Conservation (phyloP, 495 filamentous ascomycete species). For the Glonium stellatum region DNA sequence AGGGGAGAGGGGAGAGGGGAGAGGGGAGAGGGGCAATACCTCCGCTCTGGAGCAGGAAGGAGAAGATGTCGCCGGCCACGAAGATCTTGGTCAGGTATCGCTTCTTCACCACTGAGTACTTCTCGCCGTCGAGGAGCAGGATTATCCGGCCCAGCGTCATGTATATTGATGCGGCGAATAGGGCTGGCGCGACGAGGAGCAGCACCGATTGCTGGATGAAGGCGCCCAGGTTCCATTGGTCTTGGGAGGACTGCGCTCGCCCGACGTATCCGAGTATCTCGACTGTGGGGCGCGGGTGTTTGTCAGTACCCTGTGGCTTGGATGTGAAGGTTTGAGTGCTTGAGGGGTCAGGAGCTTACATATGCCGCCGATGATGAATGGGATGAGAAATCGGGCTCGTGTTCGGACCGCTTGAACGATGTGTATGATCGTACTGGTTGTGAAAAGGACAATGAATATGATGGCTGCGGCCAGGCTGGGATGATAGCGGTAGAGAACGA, state of each 20-base stretch:
- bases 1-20: no score
- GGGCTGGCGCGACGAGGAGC: slow-evolving; percentile 31
- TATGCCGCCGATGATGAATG: slow-evolving; percentile 47
- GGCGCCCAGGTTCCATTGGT: slow-evolving; percentile 17
- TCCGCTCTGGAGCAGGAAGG: slow-evolving; percentile 26
- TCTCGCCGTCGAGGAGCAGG: slow-evolving; percentile 16
- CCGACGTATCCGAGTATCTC: slow-evolving; percentile 22
- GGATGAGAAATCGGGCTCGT: slow-evolving; percentile 48
- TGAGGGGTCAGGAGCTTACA: slow-evolving; percentile 35
- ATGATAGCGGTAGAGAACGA: slow-evolving; percentile 2
- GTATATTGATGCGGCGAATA: slow-evolving; percentile 37
- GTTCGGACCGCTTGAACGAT: slow-evolving; percentile 14
- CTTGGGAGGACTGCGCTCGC: slow-evolving; percentile 14
- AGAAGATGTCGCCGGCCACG: slow-evolving; percentile 30
- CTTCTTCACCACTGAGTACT: slow-evolving; percentile 29
- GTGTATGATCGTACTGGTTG: not conserved
- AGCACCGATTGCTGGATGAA: slow-evolving; percentile 33
- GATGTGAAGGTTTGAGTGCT: no score
- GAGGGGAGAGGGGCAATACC: slow-evolving; percentile 1
- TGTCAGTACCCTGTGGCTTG: no score
- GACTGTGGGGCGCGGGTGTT: not conserved
- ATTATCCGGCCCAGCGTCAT: slow-evolving; percentile 38
- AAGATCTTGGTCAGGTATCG: slow-evolving; percentile 33
- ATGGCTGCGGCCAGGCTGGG: not conserved
- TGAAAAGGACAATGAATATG: slow-evolving; percentile 2